Evolutionary conservation across 176 grass and related monocot species (phyloP).

Genomic region (Saccharum officinarum): DNA sequence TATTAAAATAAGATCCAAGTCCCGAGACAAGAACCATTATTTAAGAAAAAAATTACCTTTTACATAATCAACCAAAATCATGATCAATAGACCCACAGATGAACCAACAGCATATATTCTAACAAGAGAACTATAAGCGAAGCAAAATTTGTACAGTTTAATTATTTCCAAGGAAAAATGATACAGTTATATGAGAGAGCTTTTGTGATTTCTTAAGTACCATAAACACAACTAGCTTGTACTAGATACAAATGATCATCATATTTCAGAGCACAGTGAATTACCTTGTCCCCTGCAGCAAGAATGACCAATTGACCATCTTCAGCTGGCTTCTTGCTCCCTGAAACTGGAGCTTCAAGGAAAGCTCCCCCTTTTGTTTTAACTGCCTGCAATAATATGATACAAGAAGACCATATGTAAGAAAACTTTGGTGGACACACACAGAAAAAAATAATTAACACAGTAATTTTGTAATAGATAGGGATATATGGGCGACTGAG

Average conservation of each 20-base stretch:
- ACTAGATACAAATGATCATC: background rate
- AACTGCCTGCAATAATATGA: conserved; percentile 62
- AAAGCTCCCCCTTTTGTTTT: conserved; percentile 77
- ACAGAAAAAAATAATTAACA: background rate
- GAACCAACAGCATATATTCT: background rate
- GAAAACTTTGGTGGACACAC: background rate
- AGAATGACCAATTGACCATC: conserved; percentile 98
- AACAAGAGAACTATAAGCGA: background rate
- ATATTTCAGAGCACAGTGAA: background rate
- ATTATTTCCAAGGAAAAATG: background rate
- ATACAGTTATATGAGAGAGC: background rate
- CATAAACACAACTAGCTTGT: background rate
- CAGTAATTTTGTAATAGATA: background rate
- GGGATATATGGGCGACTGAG: background rate
- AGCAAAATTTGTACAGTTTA: background rate
- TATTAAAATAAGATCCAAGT: background rate
- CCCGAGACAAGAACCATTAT: background rate
- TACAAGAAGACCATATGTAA: conserved; percentile 3
- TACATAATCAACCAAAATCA: background rate
- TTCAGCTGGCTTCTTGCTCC: conserved; percentile 99
- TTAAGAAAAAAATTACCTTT: background rate
- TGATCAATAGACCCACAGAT: background rate
- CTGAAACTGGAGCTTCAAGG: conserved; percentile 96
- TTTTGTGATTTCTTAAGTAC: background rate
- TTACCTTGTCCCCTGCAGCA: conserved; percentile 96